These are phyloP conservation scores for Cladosporium sp. DNA, from an alignment of 2,329 filamentous ascomycete genomes.

Conservation along the genomic window DNA sequence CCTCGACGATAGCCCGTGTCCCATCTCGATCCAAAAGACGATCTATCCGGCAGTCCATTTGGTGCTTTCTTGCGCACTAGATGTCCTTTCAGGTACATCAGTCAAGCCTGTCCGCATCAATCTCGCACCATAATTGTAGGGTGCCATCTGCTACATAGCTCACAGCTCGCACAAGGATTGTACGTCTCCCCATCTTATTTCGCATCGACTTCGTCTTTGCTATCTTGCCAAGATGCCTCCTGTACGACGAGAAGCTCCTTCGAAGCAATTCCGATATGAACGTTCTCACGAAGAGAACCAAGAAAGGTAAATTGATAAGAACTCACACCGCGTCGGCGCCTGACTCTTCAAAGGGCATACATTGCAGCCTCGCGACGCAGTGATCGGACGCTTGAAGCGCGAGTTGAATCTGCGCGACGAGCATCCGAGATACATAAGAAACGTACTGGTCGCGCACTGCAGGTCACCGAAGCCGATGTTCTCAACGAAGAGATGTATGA, in stretches of 20 bases:
- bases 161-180: no score
- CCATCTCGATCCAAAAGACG: no score
- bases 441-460: slow-evolving; percentile 77
- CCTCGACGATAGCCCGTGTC: no score
- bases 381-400: slow-evolving; percentile 81
- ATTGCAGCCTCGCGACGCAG: slow-evolving; percentile 85
- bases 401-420: slow-evolving; percentile 81
- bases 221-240: neutral
- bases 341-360: slow-evolving; percentile 62
- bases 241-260: neutral
- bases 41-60: no score
- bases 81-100: no score
- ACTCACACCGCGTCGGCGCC: neutral
- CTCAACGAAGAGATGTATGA: slow-evolving; percentile 94
- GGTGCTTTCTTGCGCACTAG: no score
- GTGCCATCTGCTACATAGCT: no score
- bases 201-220: no score
- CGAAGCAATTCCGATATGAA: slow-evolving; percentile 56
- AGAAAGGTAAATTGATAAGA: slow-evolving; percentile 53
- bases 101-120: no score
- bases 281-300: slow-evolving; percentile 77
- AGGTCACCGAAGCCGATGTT: slow-evolving; percentile 81
- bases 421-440: slow-evolving; percentile 87
- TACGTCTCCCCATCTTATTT: no score
- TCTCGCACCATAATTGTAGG: no score